These are phyloP conservation scores for Phialophora expanda DNA, from an alignment of 2,329 filamentous ascomycete species.

Conservation along the genomic window DNA sequence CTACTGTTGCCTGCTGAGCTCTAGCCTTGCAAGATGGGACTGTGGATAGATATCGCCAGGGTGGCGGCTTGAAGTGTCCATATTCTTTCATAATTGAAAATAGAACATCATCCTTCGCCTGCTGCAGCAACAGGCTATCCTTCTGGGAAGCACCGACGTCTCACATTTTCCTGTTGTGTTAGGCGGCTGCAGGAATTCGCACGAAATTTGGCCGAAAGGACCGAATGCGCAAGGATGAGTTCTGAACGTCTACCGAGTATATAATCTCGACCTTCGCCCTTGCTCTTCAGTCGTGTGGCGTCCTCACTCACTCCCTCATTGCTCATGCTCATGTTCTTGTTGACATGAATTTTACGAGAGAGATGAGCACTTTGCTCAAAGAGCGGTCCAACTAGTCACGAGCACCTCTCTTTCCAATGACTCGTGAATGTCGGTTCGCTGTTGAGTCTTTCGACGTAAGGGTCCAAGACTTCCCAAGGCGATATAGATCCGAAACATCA, in stretches of 20 bases:
- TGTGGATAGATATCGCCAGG: not conserved
- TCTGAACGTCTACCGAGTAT: not conserved
- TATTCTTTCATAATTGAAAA: constrained; percentile 6
- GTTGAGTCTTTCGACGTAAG: not conserved
- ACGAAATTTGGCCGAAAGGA: not conserved
- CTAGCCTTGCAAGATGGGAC: not conserved
- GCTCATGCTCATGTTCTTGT: not conserved
- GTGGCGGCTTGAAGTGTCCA: not conserved
- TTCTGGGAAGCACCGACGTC: not conserved
- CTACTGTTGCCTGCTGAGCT: not conserved
- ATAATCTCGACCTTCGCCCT: not conserved
- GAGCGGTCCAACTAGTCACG: not conserved
- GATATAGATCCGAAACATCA: not conserved
- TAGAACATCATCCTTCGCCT: not conserved
- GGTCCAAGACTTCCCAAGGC: not conserved
- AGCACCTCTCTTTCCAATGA: not conserved
- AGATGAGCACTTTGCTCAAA: not conserved
- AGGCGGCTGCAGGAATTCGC: not conserved
- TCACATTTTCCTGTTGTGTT: not conserved
- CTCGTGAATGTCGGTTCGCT: not conserved
- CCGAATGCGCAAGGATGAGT: not conserved
- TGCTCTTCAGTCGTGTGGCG: not conserved
- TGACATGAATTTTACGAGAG: not conserved
- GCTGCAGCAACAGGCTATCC: not conserved
- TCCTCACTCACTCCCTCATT: not conserved